Evolutionary conservation across 441 rosid genomes (phyloP), one percentile per base, ranked within the genome.

Genomic region (Pelargonium hybrid): DNA sequence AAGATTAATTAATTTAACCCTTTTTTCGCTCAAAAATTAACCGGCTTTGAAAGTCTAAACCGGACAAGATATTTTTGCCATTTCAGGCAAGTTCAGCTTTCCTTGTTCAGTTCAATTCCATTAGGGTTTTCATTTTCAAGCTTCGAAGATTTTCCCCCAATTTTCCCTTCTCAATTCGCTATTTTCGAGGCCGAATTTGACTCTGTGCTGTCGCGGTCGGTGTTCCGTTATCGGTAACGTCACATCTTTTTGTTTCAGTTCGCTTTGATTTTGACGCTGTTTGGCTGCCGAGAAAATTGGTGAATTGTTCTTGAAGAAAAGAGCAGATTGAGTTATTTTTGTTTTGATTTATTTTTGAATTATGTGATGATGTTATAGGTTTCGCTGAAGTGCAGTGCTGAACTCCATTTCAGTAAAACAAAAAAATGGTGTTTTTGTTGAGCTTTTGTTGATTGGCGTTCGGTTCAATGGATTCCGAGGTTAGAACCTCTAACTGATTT

Each of bases 141-240:
- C 63, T 69, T 76, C 20, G 64, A 69, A 43, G 23, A 37, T 37
- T 52, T 18, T 57, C 67, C 18, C 14, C 29, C 0, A n/a, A 7
- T n/a, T 43, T 74, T 48, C 71, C 77, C 7, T 17, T 70, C 72
- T 69, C 48, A 25, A 37, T 71, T 69, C 47, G 17, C 39, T 23
- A 10, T 21, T 52, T 39, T 14, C 34, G n/a, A n/a, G n/a, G 15
- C 39, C 13, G 59, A 68, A 61, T 29, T 41, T 39, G 43, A 65
- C 52, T 67, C 73, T 68, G 72, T 48, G 14, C 62, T 17, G 23
- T 15, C 0, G n/a, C 43, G 50, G 31, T 43, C 65, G 17, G 29
- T 61, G 69, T 43, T 79, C 66, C 43, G 65, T 25, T 29, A 43
- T 31, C 65, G 45, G 78, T 66, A 52, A 66, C 67, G 75, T 63